Base-by-base conservation (phyloP, 495 filamentous ascomycete species). In the Tuber brumale region DNA sequence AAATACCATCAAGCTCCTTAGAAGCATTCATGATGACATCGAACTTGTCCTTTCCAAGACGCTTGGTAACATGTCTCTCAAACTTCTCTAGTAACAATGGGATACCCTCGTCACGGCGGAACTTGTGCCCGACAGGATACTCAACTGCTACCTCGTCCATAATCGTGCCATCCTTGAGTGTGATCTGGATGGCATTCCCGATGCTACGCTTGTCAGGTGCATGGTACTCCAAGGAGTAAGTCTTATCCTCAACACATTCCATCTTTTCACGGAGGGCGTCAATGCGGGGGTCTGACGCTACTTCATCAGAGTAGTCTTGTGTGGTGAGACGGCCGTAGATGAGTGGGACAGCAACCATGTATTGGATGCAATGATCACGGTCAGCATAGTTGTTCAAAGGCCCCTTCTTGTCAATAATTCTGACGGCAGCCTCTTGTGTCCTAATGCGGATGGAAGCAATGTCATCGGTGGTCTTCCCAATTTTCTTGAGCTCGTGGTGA, bases 371-470 rank as follows among this genome's bases (percentile, higher is more conserved):
- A 88, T 98, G 95, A 85, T 99, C 95, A 78, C 95, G 94, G 85
- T 99, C 95, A 77, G 95, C 95, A 83, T 97, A 99, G 88, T 99
- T 99, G 87, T 97, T 94, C 92, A 99, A 94, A 76, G 94, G 91
- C 88, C 97, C 98, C 86, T 98, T 96, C 89, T 99, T 99, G 89
- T 99, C 95, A 83, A 99, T 99, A 86, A 99, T 99, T 73, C 95
- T 93, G 81, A 98, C 89, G 85, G 96, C 98, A 46, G 95, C 95
- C 86, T 99, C 95, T 86, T 99, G 95, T 2, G 95, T 99, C 79
- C 95, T 91, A 89, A 95, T 97, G 77, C 91, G 92, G 82, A 99
- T 89, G 71, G 88, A 89, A 86, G 97, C 93, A 86, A 99, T 98
- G 83, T 99, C 96, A 83, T 92, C 92, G 44, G 94, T 94, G 74